Conservation (phyloP, 1,139 yeast genomes). For the Debaryomycetaceae sp. region DNA sequence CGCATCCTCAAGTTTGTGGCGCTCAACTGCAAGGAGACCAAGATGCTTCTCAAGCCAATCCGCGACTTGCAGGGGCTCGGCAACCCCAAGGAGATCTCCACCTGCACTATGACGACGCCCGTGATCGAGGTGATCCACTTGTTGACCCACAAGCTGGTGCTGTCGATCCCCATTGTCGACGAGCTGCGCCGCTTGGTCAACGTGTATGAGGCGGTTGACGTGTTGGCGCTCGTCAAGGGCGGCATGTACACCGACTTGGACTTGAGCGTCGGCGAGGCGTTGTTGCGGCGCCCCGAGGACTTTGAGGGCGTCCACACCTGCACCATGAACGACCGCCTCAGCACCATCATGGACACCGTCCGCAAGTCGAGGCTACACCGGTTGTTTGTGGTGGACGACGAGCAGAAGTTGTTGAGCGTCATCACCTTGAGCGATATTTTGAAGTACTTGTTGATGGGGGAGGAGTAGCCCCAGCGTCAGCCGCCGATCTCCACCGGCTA, state of each 20-base stretch:
- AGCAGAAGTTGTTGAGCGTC: conserved; percentile 74
- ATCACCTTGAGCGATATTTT: conserved; percentile 90
- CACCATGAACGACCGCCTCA: conserved; percentile 78
- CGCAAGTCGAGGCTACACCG: conserved; percentile 89
- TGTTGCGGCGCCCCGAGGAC: conserved; percentile 91
- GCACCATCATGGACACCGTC: conserved; percentile 91
- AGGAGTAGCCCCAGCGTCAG: conserved; percentile 26
- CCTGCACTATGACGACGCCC: conserved; percentile 88
- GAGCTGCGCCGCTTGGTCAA: conserved; percentile 71
- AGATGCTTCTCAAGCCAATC: conserved; percentile 75
- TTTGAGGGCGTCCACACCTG: conserved; percentile 98
- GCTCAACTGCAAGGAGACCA: conserved; percentile 91
- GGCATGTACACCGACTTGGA: conserved; percentile 91
- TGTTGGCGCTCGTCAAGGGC: conserved; percentile 86
- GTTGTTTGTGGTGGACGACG: conserved; percentile 84
- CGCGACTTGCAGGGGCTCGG: conserved; percentile 63
- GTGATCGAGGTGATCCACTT: conserved; percentile 90
- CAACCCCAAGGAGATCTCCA: conserved; percentile 54
- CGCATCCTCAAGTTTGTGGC: conserved; percentile 94
- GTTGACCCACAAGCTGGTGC: conserved; percentile 72
- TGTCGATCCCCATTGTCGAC: conserved; percentile 91
- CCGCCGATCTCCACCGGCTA: background rate
- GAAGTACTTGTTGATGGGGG: conserved; percentile 73
- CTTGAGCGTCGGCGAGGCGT: conserved; percentile 92
- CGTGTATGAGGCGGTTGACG: conserved; percentile 96